Base-by-base conservation (phyloP, 2,329 filamentous ascomycete genomes). In the Pyrenophora seminiperda region DNA sequence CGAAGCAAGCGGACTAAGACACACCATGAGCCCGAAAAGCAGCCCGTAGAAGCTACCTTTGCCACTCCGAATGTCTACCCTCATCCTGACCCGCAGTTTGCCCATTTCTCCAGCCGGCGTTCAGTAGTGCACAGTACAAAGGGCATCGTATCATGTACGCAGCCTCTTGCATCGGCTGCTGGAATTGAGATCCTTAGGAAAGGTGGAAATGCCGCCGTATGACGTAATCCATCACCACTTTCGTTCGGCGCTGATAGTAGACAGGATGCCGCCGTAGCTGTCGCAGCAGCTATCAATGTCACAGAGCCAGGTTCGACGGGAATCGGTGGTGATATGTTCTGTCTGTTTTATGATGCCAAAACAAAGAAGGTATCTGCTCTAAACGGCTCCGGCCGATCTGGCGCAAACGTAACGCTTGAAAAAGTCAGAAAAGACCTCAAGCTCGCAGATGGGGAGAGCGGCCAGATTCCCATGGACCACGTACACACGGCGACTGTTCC, bases 321-420 rank as follows among this genome's bases (percentile, higher is more conserved):
- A 32, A 97, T 99, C 53, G 94, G 94, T 49, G 94, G 94, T 56
- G 94, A 99, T 75, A 91, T 96, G 86, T 99, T 97, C 76, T 92
- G 92, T 73, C 83, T 97, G 29, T 97, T 85, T 79, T 97, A 93
- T 77, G 84, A 95, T 69, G 90, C 91, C 33, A 83, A 87, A 62
- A 90, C 87, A 0, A 88, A 89, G 68, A 88, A 89, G 56, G 87
- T 97, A 7, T 87, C 86, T 46, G 90, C 91, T 7, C 78, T 97
- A 73, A 99, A 99, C 73, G 94, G 92, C 15, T 97, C 92, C 1
- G 94, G 94, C n/a, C 86, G 94, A 20, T 84, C 91, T 3, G 86
- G 89, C 4, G 79, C 76, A 42, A 84, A 87, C 30, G 85, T 77
- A 56, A 89, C 86, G 0, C 79, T 95, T 1, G 86, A 91, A 44